Conservation (phyloP, 768 basidiomycete genomes). For the Amanita muscaria region DNA sequence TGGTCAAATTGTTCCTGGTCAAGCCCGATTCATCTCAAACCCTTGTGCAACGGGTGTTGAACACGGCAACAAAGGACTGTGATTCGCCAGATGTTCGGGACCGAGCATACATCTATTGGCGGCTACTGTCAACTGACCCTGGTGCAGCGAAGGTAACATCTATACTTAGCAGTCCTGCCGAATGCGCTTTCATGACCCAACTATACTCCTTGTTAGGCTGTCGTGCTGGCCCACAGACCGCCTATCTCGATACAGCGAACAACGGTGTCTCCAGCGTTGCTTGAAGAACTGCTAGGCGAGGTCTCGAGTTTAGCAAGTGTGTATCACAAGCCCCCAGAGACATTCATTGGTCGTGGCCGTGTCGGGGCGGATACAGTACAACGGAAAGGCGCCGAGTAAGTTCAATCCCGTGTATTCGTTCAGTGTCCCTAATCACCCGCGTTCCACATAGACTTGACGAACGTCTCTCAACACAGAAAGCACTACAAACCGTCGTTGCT, state of each 20-base stretch:
- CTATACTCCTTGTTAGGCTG: constrained; percentile 34
- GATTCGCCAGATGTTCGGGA: constrained; percentile 96
- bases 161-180: neutral
- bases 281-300: constrained; percentile 90
- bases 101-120: constrained; percentile 97
- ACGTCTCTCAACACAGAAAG: constrained; percentile 65
- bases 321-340: constrained; percentile 95
- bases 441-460: constrained; percentile 51
- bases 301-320: constrained; percentile 87
- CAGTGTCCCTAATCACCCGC: constrained; percentile 1
- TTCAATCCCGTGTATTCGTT: constrained; percentile 2
- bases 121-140: constrained; percentile 88
- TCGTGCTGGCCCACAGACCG: constrained; percentile 86
- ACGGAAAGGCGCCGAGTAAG: constrained; percentile 53
- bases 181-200: constrained; percentile 1
- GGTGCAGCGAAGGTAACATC: constrained; percentile 79
- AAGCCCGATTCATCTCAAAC: constrained; percentile 91
- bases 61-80: constrained; percentile 94
- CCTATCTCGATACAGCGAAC: constrained; percentile 91
- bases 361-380: constrained; percentile 76
- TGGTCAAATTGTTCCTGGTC: constrained; percentile 93
- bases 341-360: constrained; percentile 89
- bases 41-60: constrained; percentile 84
- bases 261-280: constrained; percentile 75
- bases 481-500: constrained; percentile 82